Percentiles rank a stretch among this genome's conserved stretches.
phyloP scores from a whole-genome alignment of 306 rosid genomes.

The Rosa rugosa region DNA sequence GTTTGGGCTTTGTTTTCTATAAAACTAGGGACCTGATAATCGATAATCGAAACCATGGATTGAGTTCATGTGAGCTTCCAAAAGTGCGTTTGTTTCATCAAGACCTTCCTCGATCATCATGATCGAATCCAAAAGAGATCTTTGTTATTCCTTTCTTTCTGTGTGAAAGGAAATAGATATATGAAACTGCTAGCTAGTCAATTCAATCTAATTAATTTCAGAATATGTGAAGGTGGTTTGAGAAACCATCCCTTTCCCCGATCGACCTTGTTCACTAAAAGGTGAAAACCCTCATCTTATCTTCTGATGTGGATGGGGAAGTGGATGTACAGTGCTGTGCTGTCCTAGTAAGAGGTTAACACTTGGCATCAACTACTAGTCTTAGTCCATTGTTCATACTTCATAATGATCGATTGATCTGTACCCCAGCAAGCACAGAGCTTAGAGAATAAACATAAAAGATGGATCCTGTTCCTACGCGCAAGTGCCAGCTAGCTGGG shows the following conservation, averaged over 20 bases:
- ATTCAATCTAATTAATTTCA: background rate
- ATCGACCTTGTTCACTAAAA: background rate
- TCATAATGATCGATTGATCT: background rate
- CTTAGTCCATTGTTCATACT: background rate
- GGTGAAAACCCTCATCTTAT: background rate
- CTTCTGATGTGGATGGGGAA: background rate
- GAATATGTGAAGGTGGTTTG: background rate
- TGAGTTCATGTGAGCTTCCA: too few relatives aligned
- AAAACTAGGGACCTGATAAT: too few relatives aligned
- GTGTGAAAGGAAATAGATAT: too few relatives aligned
- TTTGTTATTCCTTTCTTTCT: too few relatives aligned
- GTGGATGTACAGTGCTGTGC: background rate
- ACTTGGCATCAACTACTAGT: conserved; percentile 4
- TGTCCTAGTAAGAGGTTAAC: background rate
- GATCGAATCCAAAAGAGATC: too few relatives aligned
- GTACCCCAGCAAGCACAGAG: too few relatives aligned
- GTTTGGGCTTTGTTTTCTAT: background rate
- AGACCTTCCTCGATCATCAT: too few relatives aligned
- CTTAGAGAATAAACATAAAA: background rate
- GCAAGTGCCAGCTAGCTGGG: background rate
- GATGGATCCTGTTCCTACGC: background rate
- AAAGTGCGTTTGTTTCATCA: too few relatives aligned
- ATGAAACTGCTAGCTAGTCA: background rate
- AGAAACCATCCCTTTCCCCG: background rate
- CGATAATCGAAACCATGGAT: too few relatives aligned